Evolutionary conservation across 1,284 basidiomycete species (phyloP).

Genomic region (Phylloboletellus chloephorus): DNA sequence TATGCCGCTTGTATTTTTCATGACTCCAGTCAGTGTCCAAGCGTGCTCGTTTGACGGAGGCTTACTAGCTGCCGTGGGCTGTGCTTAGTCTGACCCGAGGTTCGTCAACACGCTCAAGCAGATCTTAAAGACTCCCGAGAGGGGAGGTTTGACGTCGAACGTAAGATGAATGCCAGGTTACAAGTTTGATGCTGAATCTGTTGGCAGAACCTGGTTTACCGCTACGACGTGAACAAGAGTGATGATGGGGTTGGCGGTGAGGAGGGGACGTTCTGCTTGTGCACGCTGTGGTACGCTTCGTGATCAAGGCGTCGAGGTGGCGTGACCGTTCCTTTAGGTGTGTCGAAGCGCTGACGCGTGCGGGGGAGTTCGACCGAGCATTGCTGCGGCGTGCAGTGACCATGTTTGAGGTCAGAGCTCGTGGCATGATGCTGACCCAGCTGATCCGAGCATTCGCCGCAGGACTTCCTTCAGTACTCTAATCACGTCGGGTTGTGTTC

Average conservation of each 20-base stretch:
- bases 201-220: slow-evolving; percentile 47
- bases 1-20: slow-evolving; percentile 87
- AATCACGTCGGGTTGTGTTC: slow-evolving; percentile 85
- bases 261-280: slow-evolving; percentile 81
- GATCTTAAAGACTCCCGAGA: slow-evolving; percentile 78
- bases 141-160: slow-evolving; percentile 85
- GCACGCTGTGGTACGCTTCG: slow-evolving; percentile 57
- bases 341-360: slow-evolving; percentile 81
- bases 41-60: slow-evolving; percentile 4
- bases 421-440: neutral
- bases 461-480: slow-evolving; percentile 75
- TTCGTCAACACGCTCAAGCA: slow-evolving; percentile 79
- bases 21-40: slow-evolving; percentile 50
- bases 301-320: neutral
- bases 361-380: slow-evolving; percentile 66
- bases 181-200: neutral
- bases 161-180: slow-evolving; percentile 36
- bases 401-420: slow-evolving; percentile 72
- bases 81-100: slow-evolving; percentile 71
- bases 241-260: slow-evolving; percentile 92
- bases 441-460: neutral
- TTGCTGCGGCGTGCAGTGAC: slow-evolving; percentile 65
- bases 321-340: slow-evolving; percentile 47
- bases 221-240: slow-evolving; percentile 75
- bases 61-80: slow-evolving; percentile 1